phyloP scores from a whole-genome alignment of 1,284 basidiomycete genomes.

The Marasmius oreades region DNA sequence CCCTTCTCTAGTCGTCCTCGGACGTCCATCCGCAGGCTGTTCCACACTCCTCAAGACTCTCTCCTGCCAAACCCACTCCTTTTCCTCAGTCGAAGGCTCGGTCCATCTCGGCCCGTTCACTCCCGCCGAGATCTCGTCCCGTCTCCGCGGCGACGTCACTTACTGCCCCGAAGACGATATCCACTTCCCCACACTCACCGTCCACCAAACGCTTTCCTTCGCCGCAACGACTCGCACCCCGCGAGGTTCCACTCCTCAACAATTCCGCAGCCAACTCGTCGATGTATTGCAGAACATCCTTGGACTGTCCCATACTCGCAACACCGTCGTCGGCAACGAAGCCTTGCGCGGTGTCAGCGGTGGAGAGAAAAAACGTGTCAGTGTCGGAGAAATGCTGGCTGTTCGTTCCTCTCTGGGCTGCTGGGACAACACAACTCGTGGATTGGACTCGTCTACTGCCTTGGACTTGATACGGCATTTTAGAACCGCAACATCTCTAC shows the following conservation, averaged over 20 bases:
- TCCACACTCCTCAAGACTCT: no score
- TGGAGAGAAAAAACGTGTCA: constrained; percentile 59
- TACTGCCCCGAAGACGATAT: constrained; percentile 38
- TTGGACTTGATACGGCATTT: constrained; percentile 28
- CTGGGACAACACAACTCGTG: constrained; percentile 55
- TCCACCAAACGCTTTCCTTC: constrained; percentile 49
- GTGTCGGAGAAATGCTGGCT: constrained; percentile 43
- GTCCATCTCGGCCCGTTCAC: no score
- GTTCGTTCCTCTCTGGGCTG: constrained; percentile 18
- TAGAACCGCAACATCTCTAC: constrained; percentile 8
- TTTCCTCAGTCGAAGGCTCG: no score
- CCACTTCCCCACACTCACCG: constrained; percentile 56
- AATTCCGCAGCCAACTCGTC: constrained; percentile 47
- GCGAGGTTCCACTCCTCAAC: constrained; percentile 36
- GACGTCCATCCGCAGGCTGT: no score
- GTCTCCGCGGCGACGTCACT: constrained; percentile 16
- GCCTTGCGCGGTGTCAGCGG: constrained; percentile 57
- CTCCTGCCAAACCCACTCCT: no score
- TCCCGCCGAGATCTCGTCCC: no score
- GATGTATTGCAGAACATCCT: constrained; percentile 53
- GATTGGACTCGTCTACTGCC: constrained; percentile 55
- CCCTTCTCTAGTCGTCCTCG: no score
- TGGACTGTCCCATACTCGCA: constrained; percentile 55
- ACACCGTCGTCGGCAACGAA: constrained; percentile 51
- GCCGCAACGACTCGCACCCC: constrained; percentile 49